phyloP scores from a whole-genome alignment of 176 grass and related monocot genomes.

The Alloteropsis semialata region DNA sequence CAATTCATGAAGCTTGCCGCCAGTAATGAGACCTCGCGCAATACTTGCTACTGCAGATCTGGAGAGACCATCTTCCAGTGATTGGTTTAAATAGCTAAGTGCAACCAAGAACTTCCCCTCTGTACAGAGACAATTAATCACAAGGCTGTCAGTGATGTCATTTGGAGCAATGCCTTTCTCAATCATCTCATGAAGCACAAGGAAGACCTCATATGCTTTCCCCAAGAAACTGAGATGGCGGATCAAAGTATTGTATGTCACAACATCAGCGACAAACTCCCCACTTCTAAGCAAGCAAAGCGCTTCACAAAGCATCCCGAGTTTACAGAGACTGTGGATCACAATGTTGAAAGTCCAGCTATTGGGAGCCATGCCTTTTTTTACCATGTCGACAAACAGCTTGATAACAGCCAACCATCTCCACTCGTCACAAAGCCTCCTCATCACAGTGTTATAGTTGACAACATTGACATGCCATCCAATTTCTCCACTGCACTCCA shows the following conservation, averaged over 20 bases:
- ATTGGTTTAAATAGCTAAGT: conserved; percentile 54
- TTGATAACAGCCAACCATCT: conserved; percentile 66
- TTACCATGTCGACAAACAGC: conserved; percentile 68
- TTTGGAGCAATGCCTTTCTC: conserved; percentile 51
- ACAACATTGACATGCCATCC: conserved; percentile 61
- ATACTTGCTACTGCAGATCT: conserved; percentile 42
- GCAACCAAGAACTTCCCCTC: conserved; percentile 55
- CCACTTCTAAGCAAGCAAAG: conserved; percentile 42
- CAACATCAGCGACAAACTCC: conserved; percentile 59
- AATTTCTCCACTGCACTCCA: conserved; percentile 66
- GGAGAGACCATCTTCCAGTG: conserved; percentile 50
- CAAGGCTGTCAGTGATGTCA: conserved; percentile 48
- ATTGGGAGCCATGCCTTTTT: conserved; percentile 73
- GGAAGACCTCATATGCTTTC: conserved; percentile 42
- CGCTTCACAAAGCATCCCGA: conserved; percentile 44
- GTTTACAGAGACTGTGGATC: conserved; percentile 70
- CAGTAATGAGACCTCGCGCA: conserved; percentile 48
- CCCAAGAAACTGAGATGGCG: conserved; percentile 46
- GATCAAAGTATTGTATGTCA: conserved; percentile 76
- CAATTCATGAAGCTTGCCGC: conserved; percentile 55
- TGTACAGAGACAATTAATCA: conserved; percentile 68
- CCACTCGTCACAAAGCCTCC: conserved; percentile 59
- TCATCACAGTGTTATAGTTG: conserved; percentile 96
- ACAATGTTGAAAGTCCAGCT: conserved; percentile 84
- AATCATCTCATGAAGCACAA: conserved; percentile 57